phyloP scores from a whole-genome alignment of 169 alveolate genomes.

The Plasmodium chabaudi region DNA sequence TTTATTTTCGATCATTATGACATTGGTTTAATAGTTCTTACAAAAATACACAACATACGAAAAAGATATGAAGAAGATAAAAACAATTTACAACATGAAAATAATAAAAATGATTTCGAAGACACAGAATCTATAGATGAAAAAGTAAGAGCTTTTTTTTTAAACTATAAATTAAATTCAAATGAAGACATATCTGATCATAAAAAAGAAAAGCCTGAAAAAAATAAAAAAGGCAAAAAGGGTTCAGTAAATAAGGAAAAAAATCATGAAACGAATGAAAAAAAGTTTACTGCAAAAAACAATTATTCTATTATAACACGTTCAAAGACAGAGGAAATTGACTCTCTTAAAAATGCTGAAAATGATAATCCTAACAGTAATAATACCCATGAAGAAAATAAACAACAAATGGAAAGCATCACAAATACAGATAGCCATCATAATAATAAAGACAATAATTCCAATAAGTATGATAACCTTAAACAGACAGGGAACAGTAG shows the following conservation, averaged over 20 bases:
- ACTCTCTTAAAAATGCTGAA: neutral
- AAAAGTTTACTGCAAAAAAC: neutral
- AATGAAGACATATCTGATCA: constrained; percentile 9
- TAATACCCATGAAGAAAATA: no score
- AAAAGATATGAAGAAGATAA: constrained; percentile 67
- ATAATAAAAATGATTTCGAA: constrained; percentile 34
- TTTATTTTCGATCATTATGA: constrained; percentile 65
- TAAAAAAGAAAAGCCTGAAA: constrained; percentile 8
- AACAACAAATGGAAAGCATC: no score
- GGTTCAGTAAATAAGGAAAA: constrained; percentile 14
- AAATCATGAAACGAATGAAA: constrained; percentile 1
- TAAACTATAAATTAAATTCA: constrained; percentile 45
- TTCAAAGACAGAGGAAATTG: constrained; percentile 7
- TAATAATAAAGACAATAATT: no score
- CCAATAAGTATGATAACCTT: no score
- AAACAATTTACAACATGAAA: constrained; percentile 24
- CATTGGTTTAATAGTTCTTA: constrained; percentile 66
- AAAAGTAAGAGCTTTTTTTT: constrained; percentile 34
- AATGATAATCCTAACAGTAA: neutral
- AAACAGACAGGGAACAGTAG: no score
- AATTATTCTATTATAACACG: neutral
- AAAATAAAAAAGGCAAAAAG: constrained; percentile 14
- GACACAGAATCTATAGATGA: constrained; percentile 41
- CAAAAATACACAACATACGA: constrained; percentile 66
- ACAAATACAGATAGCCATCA: no score